phyloP scores from a whole-genome alignment of 2,329 filamentous ascomycete species.

The Phialemoniopsis sp. region DNA sequence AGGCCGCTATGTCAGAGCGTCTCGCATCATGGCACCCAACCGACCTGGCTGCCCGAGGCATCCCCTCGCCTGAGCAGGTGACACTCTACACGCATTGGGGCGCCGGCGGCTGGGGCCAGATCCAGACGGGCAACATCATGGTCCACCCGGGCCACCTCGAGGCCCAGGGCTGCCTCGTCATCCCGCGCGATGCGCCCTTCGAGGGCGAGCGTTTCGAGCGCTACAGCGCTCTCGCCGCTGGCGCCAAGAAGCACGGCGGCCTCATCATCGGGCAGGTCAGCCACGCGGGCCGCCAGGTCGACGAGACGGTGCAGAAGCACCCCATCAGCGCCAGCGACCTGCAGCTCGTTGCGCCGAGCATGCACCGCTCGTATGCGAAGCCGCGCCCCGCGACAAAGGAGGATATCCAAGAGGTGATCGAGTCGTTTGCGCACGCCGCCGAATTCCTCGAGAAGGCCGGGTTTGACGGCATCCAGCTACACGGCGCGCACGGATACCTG shows the following conservation, averaged over 20 bases:
- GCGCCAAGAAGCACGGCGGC: constrained; percentile 51
- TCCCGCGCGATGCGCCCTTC: constrained; percentile 45
- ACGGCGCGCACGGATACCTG: constrained; percentile 45
- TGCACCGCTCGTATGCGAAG: constrained; percentile 46
- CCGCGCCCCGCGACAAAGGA: constrained; percentile 43
- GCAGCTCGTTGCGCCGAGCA: constrained; percentile 28
- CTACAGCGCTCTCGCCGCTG: constrained; percentile 51
- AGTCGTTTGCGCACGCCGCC: constrained; percentile 52
- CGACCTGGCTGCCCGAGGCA: constrained; percentile 41
- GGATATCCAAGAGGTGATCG: constrained; percentile 47
- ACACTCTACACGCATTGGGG: constrained; percentile 58
- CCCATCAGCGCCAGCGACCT: constrained; percentile 34
- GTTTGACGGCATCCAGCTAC: constrained; percentile 40
- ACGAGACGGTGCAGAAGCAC: constrained; percentile 20
- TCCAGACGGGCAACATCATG: constrained; percentile 62
- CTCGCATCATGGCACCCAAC: constrained; percentile 13
- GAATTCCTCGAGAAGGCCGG: constrained; percentile 54
- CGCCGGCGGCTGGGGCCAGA: constrained; percentile 48
- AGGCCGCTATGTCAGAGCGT: too few species aligned
- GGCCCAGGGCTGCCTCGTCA: constrained; percentile 50
- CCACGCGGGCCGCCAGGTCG: constrained; percentile 55
- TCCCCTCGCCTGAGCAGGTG: constrained; percentile 32
- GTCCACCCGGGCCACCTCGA: constrained; percentile 56
- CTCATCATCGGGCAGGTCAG: constrained; percentile 58
- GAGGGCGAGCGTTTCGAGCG: constrained; percentile 55